Evolutionary conservation across 805 yeast genomes (phyloP).

Genomic region (Starmerella apis): DNA sequence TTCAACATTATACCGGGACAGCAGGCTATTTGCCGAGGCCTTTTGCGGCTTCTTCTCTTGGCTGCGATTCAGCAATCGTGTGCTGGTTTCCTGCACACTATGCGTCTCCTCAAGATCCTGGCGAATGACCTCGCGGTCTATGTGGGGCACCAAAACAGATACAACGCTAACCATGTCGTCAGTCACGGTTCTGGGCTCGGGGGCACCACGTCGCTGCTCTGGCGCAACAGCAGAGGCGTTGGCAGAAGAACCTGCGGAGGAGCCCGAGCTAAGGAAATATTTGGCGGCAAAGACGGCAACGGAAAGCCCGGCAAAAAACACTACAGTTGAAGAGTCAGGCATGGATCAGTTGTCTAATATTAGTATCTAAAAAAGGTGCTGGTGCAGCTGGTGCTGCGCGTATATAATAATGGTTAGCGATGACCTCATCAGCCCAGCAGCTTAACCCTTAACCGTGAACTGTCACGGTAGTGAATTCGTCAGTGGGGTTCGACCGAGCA

Average conservation of each 20-base stretch:
- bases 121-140: conserved; percentile 59
- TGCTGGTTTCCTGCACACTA: conserved; percentile 70
- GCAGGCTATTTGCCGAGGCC: conserved; percentile 22
- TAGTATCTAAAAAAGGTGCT: neutral
- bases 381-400: neutral
- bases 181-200: conserved; percentile 28
- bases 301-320: conserved; percentile 24
- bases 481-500: neutral
- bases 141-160: conserved; percentile 65
- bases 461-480: neutral
- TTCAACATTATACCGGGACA: conserved; percentile 34
- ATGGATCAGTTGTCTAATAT: neutral
- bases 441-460: neutral
- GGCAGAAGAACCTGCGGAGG: neutral
- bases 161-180: conserved; percentile 71
- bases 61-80: conserved; percentile 55
- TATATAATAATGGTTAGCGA: neutral
- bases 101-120: conserved; percentile 56
- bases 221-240: neutral
- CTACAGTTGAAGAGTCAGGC: conserved; percentile 24
- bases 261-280: conserved; percentile 11
- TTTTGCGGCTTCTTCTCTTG: conserved; percentile 4
- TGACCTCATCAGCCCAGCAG: neutral
- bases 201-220: conserved; percentile 6
- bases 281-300: conserved; percentile 19